Evolutionary conservation across 1,284 basidiomycete species (phyloP).

Genomic region (Fomes fomentarius): DNA sequence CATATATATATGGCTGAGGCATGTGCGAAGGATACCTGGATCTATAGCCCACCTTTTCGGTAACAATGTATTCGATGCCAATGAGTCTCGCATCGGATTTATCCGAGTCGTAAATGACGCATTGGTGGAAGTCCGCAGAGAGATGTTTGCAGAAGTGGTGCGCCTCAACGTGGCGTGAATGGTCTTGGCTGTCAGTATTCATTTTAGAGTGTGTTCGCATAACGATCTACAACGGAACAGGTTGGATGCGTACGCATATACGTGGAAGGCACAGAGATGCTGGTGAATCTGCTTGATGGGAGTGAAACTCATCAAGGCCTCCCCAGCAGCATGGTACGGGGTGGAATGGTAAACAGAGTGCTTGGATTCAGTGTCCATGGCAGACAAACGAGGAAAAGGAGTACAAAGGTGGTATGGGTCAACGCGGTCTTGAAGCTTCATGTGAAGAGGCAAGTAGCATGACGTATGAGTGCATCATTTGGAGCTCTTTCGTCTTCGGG

Average conservation of each 20-base stretch:
- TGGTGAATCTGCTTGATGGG: conserved; percentile 51
- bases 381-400: neutral
- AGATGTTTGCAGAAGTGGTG: conserved; percentile 48
- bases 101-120: conserved; percentile 50
- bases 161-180: conserved; percentile 41
- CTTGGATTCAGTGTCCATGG: conserved; percentile 33
- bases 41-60: conserved; percentile 37
- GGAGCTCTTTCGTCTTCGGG: no score
- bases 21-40: no score
- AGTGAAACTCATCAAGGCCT: conserved; percentile 46
- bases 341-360: conserved; percentile 31
- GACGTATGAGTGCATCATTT: no score
- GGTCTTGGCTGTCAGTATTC: conserved; percentile 39
- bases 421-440: no score
- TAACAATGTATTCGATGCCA: conserved; percentile 56
- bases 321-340: conserved; percentile 37
- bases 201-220: no score
- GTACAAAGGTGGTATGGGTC: no score
- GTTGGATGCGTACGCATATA: conserved; percentile 24
- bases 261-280: conserved; percentile 50
- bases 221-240: no score
- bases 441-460: no score
- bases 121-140: conserved; percentile 35
- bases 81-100: conserved; percentile 48
- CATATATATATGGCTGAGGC: neutral